A percentile compares a stretch with the other conserved stretches of the same genome.
Conservation (phyloP, 2,329 filamentous ascomycete species). For the Cordyceps farinosa region DNA sequence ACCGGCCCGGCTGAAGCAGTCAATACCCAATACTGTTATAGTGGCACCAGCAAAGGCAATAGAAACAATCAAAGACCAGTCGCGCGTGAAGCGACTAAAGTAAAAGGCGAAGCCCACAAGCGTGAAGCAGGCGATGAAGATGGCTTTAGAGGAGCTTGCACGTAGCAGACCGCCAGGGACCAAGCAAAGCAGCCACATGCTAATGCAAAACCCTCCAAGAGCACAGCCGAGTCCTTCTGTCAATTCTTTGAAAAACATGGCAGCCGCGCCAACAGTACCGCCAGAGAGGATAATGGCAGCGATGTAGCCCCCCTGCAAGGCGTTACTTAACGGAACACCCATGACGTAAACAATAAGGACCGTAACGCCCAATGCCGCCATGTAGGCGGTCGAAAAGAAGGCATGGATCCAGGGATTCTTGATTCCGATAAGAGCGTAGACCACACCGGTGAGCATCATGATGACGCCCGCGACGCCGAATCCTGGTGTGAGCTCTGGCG, state of each 20-base stretch:
- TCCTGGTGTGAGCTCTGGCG: slow-evolving; percentile 73
- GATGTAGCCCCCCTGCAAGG: slow-evolving; percentile 81
- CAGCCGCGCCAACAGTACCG: slow-evolving; percentile 65
- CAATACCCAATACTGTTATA: slow-evolving; percentile 74
- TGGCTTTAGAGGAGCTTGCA: slow-evolving; percentile 58
- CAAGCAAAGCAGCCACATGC: slow-evolving; percentile 87
- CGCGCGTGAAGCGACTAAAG: slow-evolving; percentile 72
- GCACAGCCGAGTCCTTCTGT: slow-evolving; percentile 78
- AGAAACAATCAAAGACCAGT: slow-evolving; percentile 70
- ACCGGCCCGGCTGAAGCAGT: slow-evolving; percentile 86
- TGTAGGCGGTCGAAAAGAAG: slow-evolving; percentile 74
- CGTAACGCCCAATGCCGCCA: slow-evolving; percentile 68
- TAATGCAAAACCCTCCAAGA: slow-evolving; percentile 79
- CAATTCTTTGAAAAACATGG: slow-evolving; percentile 78
- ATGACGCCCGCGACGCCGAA: slow-evolving; percentile 75
- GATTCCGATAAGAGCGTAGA: slow-evolving; percentile 74
- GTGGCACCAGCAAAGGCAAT: slow-evolving; percentile 83
- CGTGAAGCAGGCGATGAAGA: slow-evolving; percentile 73
- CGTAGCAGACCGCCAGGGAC: slow-evolving; percentile 71
- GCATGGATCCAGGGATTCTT: slow-evolving; percentile 77
- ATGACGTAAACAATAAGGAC: slow-evolving; percentile 88
- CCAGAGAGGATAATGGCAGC: slow-evolving; percentile 74
- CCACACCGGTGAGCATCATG: slow-evolving; percentile 67
- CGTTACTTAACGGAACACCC: slow-evolving; percentile 69
- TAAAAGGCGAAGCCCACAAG: slow-evolving; percentile 68